Evolutionary conservation across 441 rosid genomes (phyloP), one percentile per base, ranked within the genome.

Genomic region (Adansonia gregorii): DNA sequence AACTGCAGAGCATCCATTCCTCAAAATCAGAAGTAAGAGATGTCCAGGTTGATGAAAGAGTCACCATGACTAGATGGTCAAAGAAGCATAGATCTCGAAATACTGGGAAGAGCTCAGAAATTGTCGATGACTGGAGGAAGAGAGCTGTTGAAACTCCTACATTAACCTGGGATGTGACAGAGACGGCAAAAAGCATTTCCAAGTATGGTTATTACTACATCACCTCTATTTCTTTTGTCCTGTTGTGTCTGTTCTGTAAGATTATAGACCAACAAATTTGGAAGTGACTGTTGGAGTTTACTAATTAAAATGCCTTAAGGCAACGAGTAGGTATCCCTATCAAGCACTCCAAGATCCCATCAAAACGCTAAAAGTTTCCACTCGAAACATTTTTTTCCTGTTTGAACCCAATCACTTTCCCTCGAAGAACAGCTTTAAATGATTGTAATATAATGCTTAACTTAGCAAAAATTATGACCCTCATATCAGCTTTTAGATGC

Each of bases 21-120:
- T 85, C 86, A 67, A 87, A 85, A 83, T 81, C 89, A 56, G 94
- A 92, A 70, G 88, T 88, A 66, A 92, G 90, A 89, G 98, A 97
- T 80, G 97, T 93, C 60, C 91, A 86, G 85, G 94, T 94, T 49
- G 99, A 94, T 88, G 98, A 92, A 78, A 90, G 86, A 82, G 96
- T 94, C 56, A 91, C 90, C 11, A 85, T 94, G 78, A 91, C 97
- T 35, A 85, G 97, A 61, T 92, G 99, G 98, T 88, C 98, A 54
- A 94, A 91, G 91, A 93, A 88, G 82, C 87, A 88, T 56, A 87
- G 76, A 81, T 79, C 83, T 59, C 84, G 91, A 55, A 84, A 84
- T 79, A 79, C 76, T 67, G 84, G 86, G 74, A 91, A 93, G 86
- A 86, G 82, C 77, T 89, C 90, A 61, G 89, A 88, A 61, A 87